Percentiles rank a stretch among this genome's conserved stretches.
These are phyloP conservation scores for Hyaloscypha hepaticicola DNA, from an alignment of 495 filamentous ascomycete genomes.

Conservation along the genomic window DNA sequence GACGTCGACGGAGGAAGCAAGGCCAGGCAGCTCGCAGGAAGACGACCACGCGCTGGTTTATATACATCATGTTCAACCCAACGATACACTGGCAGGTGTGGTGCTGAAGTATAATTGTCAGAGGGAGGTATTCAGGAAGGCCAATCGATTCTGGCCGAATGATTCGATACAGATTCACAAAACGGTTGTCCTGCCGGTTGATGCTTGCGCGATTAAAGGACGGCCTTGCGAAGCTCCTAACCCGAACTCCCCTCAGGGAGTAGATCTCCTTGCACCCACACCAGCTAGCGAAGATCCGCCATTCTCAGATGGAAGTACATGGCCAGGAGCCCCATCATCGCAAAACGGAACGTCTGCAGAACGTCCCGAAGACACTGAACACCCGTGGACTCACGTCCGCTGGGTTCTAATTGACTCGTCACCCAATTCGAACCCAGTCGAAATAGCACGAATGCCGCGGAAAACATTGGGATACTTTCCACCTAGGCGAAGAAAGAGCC, in stretches of 20 bases:
- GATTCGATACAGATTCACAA: constrained; percentile 84
- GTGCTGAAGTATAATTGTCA: constrained; percentile 86
- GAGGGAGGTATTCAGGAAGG: constrained; percentile 73
- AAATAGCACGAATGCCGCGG: constrained; percentile 83
- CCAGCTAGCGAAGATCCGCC: constrained; percentile 32
- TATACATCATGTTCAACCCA: constrained; percentile 77
- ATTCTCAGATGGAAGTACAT: constrained; percentile 20
- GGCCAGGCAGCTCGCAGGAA: constrained; percentile 40
- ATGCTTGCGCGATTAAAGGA: constrained; percentile 84
- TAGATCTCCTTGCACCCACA: constrained; percentile 48
- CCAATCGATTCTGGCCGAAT: constrained; percentile 91
- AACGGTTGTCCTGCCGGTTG: constrained; percentile 80
- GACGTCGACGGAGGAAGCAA: constrained; percentile 48
- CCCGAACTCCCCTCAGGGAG: constrained; percentile 32
- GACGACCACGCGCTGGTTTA: constrained; percentile 80
- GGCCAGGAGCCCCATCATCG: constrained; percentile 14
- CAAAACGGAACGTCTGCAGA: constrained; percentile 27
- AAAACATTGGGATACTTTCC: constrained; percentile 89
- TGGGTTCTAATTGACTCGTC: constrained; percentile 80
- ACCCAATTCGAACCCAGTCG: constrained; percentile 56
- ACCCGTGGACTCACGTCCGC: constrained; percentile 77
- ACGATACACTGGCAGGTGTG: constrained; percentile 86
- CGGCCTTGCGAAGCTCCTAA: constrained; percentile 50
- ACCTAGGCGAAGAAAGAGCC: constrained; percentile 77
- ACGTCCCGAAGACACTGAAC: constrained; percentile 27